Percentiles rank a stretch among this genome's conserved stretches.
Conservation (phyloP, 495 filamentous ascomycete species). For the Hyaloscypha finlandica region DNA sequence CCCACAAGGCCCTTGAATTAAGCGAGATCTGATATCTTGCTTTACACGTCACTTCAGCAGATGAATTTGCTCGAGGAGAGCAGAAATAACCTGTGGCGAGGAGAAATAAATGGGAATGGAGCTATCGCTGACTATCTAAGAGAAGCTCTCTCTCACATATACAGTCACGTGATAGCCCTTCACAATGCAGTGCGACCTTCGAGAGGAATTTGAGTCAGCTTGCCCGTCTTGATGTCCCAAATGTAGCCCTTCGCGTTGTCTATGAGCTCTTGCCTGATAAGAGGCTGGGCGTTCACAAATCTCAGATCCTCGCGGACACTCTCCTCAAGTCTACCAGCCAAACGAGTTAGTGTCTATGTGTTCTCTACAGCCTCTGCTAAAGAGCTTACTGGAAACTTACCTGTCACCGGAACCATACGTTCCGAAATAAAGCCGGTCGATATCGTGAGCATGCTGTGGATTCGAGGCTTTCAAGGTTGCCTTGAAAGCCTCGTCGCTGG, state of each 20-base stretch:
- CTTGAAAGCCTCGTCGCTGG: constrained; percentile 7
- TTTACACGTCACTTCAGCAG: too few relatives aligned
- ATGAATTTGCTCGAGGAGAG: too few relatives aligned
- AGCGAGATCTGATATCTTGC: too few relatives aligned
- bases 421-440: constrained; percentile 8
- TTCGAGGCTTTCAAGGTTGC: neutral
- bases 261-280: constrained; percentile 33
- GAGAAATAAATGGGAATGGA: too few relatives aligned
- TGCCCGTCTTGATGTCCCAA: constrained; percentile 40
- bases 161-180: too few relatives aligned
- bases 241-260: constrained; percentile 34
- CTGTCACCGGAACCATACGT: constrained; percentile 2
- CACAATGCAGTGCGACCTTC: neutral
- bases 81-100: too few relatives aligned
- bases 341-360: neutral
- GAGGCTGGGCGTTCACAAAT: constrained; percentile 27
- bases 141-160: too few relatives aligned
- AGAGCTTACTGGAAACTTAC: neutral
- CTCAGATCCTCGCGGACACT: constrained; percentile 36
- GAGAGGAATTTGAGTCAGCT: constrained; percentile 16
- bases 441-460: constrained; percentile 1
- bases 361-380: neutral
- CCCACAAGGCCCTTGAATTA: too few relatives aligned
- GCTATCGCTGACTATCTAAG: too few relatives aligned
- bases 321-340: constrained; percentile 21